Conservation (phyloP, 176 grass and related monocot genomes). For the Zoysia japonica region DNA sequence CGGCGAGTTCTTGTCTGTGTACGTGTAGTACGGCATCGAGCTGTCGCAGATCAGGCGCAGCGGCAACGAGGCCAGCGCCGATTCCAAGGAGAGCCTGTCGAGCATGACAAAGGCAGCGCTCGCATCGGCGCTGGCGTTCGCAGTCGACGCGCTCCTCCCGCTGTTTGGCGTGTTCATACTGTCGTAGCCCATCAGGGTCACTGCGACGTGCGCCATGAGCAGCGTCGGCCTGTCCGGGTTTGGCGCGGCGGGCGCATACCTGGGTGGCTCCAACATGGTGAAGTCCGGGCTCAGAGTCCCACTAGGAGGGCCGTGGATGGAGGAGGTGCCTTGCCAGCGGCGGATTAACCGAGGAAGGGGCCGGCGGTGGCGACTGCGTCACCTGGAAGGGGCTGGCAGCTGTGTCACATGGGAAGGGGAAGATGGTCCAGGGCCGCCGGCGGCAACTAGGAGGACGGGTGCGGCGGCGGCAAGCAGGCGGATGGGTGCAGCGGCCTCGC, state of each 20-base stretch:
- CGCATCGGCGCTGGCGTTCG: conserved; percentile 82
- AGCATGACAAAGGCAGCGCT: conserved; percentile 64
- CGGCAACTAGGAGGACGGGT: no score
- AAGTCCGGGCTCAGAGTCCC: conserved; percentile 63
- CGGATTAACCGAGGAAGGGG: no score
- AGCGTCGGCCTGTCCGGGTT: conserved; percentile 62
- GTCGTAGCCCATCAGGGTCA: conserved; percentile 36
- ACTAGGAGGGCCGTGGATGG: conserved; percentile 40
- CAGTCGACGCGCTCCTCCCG: conserved; percentile 65
- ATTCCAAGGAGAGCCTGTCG: conserved; percentile 43
- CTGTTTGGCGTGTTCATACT: conserved; percentile 62
- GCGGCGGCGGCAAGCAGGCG: no score
- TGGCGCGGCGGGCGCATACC: conserved; percentile 56
- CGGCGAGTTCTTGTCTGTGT: conserved; percentile 91
- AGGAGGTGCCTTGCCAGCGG: no score
- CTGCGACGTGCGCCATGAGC: conserved; percentile 53
- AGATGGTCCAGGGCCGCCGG: no score
- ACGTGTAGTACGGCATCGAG: conserved; percentile 88
- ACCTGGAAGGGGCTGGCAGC: no score
- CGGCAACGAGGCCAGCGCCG: background rate
- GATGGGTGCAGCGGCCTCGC: no score
- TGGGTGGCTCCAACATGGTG: conserved; percentile 57
- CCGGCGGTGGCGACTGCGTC: no score
- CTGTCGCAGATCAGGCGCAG: conserved; percentile 45
- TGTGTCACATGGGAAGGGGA: no score